phyloP scores from a whole-genome alignment of 108 stramenopile genomes.

The Epithemia pelagica region DNA sequence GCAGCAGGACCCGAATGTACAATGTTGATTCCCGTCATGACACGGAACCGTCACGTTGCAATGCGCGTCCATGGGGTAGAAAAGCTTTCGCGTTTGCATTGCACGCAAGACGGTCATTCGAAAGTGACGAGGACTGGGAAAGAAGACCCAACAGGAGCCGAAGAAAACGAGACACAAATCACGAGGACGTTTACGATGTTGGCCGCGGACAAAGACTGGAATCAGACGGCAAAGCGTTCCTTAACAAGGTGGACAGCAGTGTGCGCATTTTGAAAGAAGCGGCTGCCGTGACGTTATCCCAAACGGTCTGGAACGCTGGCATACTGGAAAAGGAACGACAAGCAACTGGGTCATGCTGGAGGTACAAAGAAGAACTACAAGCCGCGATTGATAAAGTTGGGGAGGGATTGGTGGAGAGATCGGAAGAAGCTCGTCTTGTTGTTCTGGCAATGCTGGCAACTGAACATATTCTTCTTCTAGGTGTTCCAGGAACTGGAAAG shows the following conservation, averaged over 20 bases:
- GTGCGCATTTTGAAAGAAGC: slow-evolving; percentile 10
- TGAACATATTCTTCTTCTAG: slow-evolving; percentile 62
- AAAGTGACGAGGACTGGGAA: slow-evolving; percentile 10
- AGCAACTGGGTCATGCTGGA: slow-evolving; percentile 19
- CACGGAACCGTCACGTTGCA: background rate
- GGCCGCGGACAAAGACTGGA: background rate
- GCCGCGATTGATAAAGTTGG: slow-evolving; percentile 36
- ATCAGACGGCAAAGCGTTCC: background rate
- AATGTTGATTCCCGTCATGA: background rate
- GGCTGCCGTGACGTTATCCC: slow-evolving; percentile 9
- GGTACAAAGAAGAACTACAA: slow-evolving; percentile 19
- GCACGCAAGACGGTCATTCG: slow-evolving; percentile 4
- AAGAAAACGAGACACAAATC: slow-evolving; percentile 13
- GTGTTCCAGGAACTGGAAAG: slow-evolving; percentile 47
- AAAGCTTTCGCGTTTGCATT: background rate
- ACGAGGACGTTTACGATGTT: slow-evolving; percentile 24
- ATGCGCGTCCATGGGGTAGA: background rate
- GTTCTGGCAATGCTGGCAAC: slow-evolving; percentile 53
- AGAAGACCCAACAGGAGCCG: background rate
- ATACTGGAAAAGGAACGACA: slow-evolving; percentile 20
- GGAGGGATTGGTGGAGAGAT: slow-evolving; percentile 61
- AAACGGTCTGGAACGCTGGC: slow-evolving; percentile 2
- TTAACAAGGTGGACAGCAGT: slow-evolving; percentile 21
- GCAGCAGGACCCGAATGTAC: background rate
- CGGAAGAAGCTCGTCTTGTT: slow-evolving; percentile 53